phyloP scores from a whole-genome alignment of 1,284 basidiomycete species.

The Rhizoctonia solani region DNA sequence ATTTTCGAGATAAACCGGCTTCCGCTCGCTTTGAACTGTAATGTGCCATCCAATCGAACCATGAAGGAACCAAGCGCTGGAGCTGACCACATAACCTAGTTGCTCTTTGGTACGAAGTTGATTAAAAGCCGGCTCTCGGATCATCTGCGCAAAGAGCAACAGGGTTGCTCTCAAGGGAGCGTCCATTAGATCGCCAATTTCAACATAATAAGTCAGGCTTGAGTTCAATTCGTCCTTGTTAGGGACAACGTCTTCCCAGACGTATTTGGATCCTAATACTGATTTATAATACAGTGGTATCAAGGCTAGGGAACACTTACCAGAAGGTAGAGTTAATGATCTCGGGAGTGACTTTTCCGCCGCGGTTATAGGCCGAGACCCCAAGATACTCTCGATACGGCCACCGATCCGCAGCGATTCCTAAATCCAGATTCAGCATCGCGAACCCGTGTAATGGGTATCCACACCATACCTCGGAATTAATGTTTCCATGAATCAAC shows the following conservation, averaged over 20 bases:
- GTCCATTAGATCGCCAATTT: conserved; percentile 67
- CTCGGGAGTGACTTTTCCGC: conserved; percentile 60
- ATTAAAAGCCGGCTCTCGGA: conserved; percentile 91
- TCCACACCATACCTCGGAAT: conserved; percentile 63
- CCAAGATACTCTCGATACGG: conserved; percentile 71
- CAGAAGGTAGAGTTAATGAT: conserved; percentile 69
- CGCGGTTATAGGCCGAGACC: conserved; percentile 58
- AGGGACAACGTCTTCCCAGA: conserved; percentile 71
- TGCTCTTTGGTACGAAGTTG: conserved; percentile 95
- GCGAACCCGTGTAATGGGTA: conserved; percentile 8
- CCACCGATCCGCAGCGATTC: conserved; percentile 78
- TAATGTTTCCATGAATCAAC: conserved; percentile 85
- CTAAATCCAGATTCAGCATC: conserved; percentile 47
- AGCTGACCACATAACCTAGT: conserved; percentile 85
- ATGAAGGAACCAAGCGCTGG: conserved; percentile 60
- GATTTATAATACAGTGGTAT: conserved; percentile 38
- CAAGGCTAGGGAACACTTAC: conserved; percentile 49
- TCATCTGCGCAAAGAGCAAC: conserved; percentile 70
- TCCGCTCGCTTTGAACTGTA: conserved; percentile 88
- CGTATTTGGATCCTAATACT: conserved; percentile 65
- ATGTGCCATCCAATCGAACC: conserved; percentile 83
- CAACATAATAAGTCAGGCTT: conserved; percentile 76
- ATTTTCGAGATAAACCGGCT: conserved; percentile 82
- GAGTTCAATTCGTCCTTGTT: conserved; percentile 91
- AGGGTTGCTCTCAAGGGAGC: conserved; percentile 61